Conservation (phyloP, 75 land plant species). For the Pseudotsuga menziesii region DNA sequence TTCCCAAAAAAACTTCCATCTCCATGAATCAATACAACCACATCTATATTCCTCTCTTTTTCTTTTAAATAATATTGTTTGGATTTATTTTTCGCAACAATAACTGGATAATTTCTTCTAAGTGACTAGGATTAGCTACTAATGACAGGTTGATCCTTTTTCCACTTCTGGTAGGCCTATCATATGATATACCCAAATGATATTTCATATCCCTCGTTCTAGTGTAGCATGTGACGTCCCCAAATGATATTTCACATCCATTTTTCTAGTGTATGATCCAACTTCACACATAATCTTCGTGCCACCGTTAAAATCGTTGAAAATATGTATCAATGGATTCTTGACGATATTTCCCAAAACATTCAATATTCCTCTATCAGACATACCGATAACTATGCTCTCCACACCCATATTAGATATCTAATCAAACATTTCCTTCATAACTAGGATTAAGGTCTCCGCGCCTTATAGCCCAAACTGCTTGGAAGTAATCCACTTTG, state of each 20-base stretch:
- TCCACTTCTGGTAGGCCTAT: no score
- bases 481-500: constrained; percentile 91
- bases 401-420: constrained; percentile 91
- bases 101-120: constrained; percentile 97
- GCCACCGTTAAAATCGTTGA: constrained; percentile 87
- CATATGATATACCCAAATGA: no score
- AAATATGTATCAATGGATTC: constrained; percentile 86
- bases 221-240: no score
- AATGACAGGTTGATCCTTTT: constrained; percentile 83
- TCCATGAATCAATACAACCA: constrained; percentile 88
- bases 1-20: constrained; percentile 99
- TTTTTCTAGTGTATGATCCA: constrained; percentile 85
- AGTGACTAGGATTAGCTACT: constrained; percentile 96
- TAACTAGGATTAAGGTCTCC: constrained; percentile 93
- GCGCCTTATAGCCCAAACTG: constrained; percentile 95
- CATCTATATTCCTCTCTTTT: constrained; percentile 59
- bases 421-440: constrained; percentile 95
- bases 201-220: no score
- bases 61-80: constrained; percentile 91
- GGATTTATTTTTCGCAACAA: constrained; percentile 87
- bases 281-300: constrained; percentile 69
- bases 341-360: no score
- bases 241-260: no score
- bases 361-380: constrained; percentile 91
- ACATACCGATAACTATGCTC: constrained; percentile 91